Evolutionary conservation across 176 grass and related monocot genomes (phyloP), one percentile per base, ranked within the genome.

Genomic region (Alloteropsis semialata): DNA sequence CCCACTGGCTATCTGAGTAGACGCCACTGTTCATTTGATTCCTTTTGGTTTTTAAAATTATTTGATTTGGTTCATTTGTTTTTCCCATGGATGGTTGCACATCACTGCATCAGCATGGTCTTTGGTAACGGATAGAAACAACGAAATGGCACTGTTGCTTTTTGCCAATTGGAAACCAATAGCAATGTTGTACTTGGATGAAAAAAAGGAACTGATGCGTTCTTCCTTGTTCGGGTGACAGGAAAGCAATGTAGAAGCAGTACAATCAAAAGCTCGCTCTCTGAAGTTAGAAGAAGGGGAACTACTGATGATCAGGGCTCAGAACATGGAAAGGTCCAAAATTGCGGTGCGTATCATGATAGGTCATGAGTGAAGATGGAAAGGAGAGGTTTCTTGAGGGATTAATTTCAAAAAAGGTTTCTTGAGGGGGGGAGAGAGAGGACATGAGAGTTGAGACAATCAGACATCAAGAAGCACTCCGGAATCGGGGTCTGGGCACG

Each of bases 401-500:
- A n/a, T n/a, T n/a, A n/a, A n/a, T n/a, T n/a, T n/a, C n/a, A n/a
- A n/a, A n/a, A n/a, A n/a, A 0, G 10, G 13, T 15, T 43, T 78
- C 76, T 10, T 41, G 30, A 2, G 14, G 36, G 3, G 1, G 5
- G 4, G 2, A 29, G 15, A 71, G 1, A 66, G 19, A 27, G 29
- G 10, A 21, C 25, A 16, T 1, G 33, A 67, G 15, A 64, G 1
- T 19, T 19, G 16, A 64, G 12, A 18, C 9, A 11, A 28, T 71
- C n/a, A 46, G 41, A 29, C 41, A 71, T 10, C 3, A 46, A 46
- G 4, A 17, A 22, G 43, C 37, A 39, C 36, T 19, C 74, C 27
- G 10, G 61, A 22, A 84, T 73, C 68, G 57, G 68, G 25, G 76
- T 46, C 27, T 54, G 77, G 62, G 82, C 87, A 81, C 70, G 77